Base-by-base conservation (phyloP, 495 filamentous ascomycete genomes). In the Bryoglossum gracile region DNA sequence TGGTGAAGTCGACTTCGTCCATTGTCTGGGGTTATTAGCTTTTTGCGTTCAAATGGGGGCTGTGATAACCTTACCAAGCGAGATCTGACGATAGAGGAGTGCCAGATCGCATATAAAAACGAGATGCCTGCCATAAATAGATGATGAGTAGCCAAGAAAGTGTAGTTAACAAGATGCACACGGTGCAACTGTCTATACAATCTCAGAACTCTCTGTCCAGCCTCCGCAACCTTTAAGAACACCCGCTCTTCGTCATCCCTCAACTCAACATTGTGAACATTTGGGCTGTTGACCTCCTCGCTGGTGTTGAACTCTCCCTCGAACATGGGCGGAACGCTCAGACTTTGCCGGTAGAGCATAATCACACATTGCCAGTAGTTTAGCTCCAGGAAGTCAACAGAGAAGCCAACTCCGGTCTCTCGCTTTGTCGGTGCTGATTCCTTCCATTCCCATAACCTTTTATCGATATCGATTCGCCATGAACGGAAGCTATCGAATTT, bases 291-390 rank as follows among this genome's bases (percentile, higher is more conserved):
- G 3, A 84, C 77, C 47, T 83, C 78, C 59, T 82, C 84, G 2
- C 81, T 75, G 1, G 81, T 82, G 34, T 77, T 78, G 34, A 86
- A 73, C 65, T 95, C 89, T 17, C 82, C 82, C 37, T 88, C 87
- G 44, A 95, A 77, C 48, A 86, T 75, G 3, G 83, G 78, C 10
- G 90, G 90, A n/a, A 91, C 87, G 16, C 85, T 86, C 39, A 97
- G 68, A 59, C 87, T 91, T 58, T 95, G 91, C 46, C 90, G 75
- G 63, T 96, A 97, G 3, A 97, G 77, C 87, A 94, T 86, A 54
- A 97, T 94, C 45, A 96, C 80, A n/a, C 89, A 86, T 64, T 97
- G 91, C 88, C 89, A 97, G 62, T 96, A 97, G 61, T 97, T 97
- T 40, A 97, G 66, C 51, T 95, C 87, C 4, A 96, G 69, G 54